Evolutionary conservation across 1,139 yeast genomes (phyloP).

Genomic region (Nakaseomyces sp.): DNA sequence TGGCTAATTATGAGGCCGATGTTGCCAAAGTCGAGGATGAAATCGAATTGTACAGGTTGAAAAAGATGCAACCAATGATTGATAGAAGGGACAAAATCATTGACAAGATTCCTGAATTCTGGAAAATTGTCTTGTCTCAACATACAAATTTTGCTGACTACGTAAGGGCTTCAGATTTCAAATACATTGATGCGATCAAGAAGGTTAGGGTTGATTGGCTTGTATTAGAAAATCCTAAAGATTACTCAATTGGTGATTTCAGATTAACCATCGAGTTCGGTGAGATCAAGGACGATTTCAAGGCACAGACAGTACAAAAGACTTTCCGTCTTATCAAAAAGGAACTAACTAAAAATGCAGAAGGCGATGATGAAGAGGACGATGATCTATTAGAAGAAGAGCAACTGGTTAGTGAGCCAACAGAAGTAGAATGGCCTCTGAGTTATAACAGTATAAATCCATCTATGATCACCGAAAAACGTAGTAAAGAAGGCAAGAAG

Average conservation of each 20-base stretch:
- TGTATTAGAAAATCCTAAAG: background rate
- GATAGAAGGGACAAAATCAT: constrained; percentile 41
- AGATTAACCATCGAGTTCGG: constrained; percentile 48
- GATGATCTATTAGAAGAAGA: constrained; percentile 41
- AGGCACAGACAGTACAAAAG: constrained; percentile 47
- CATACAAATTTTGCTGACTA: constrained; percentile 71
- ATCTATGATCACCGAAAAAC: constrained; percentile 36
- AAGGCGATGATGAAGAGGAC: constrained; percentile 32
- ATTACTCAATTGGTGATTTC: constrained; percentile 35
- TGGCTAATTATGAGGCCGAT: constrained; percentile 49
- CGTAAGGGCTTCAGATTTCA: constrained; percentile 57
- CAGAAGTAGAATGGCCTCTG: constrained; percentile 50
- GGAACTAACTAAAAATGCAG: constrained; percentile 13
- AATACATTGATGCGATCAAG: constrained; percentile 51
- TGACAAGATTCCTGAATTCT: constrained; percentile 50
- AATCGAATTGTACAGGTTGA: constrained; percentile 42
- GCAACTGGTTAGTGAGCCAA: constrained; percentile 42
- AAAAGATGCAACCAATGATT: constrained; percentile 44
- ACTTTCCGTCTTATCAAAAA: constrained; percentile 38
- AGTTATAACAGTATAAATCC: constrained; percentile 51
- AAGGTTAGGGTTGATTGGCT: constrained; percentile 47
- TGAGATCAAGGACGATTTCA: constrained; percentile 34
- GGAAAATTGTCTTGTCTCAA: constrained; percentile 70
- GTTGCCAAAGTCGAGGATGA: constrained; percentile 50
- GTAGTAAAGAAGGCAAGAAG: constrained; percentile 46